Percentiles rank a stretch among this genome's conserved stretches.
These are phyloP conservation scores for Monocercomonoides exilis DNA, from an alignment of 78 protist genomes.

Conservation along the genomic window DNA sequence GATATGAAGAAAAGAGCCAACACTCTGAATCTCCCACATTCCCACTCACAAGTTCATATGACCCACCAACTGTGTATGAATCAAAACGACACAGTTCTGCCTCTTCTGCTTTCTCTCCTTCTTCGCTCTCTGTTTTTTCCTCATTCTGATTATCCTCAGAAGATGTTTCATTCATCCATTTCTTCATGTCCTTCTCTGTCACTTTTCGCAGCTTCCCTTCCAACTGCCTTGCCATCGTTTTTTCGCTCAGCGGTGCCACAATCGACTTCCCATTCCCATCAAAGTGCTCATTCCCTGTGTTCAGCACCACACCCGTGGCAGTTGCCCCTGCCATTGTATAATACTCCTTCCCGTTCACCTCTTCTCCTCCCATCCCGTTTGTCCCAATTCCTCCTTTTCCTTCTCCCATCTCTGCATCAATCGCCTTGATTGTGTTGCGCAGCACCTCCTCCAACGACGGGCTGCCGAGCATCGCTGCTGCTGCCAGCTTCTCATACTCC, in stretches of 20 bases:
- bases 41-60: background rate
- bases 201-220: too few species aligned
- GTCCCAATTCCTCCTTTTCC: background rate
- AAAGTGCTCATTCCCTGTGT: background rate
- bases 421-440: background rate
- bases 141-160: too few species aligned
- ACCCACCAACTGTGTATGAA: background rate
- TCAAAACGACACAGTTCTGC: too few species aligned
- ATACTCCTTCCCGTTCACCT: background rate
- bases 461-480: background rate
- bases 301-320: background rate
- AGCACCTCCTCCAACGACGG: background rate
- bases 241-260: background rate
- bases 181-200: too few species aligned
- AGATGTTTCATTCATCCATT: too few species aligned
- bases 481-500: background rate
- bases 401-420: background rate
- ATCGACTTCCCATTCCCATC: background rate
- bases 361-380: background rate
- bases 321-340: background rate
- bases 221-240: too few species aligned
- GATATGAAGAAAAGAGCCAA: background rate
- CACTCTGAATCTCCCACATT: background rate
- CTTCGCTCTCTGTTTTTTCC: too few species aligned
- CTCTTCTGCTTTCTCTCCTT: too few species aligned